These are phyloP conservation scores for Phialocephala sp. DNA, from an alignment of 2,329 filamentous ascomycete genomes.

Conservation along the genomic window DNA sequence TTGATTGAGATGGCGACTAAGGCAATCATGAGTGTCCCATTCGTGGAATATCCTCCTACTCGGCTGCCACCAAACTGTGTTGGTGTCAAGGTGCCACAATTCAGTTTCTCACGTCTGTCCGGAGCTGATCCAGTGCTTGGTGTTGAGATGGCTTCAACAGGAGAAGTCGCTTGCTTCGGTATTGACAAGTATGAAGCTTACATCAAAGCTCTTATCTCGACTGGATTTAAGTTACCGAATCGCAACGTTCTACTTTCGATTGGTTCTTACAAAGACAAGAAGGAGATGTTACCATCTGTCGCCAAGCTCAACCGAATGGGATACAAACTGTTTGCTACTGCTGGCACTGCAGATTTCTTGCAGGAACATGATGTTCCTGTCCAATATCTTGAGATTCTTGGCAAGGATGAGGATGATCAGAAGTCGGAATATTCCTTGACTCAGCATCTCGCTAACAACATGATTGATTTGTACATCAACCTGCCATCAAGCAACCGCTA, in stretches of 20 bases:
- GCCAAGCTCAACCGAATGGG: conserved; percentile 88
- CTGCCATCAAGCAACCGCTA: conserved; percentile 98
- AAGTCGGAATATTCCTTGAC: conserved; percentile 97
- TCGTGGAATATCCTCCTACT: conserved; percentile 80
- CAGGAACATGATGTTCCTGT: conserved; percentile 91
- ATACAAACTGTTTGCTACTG: conserved; percentile 94
- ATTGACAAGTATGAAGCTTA: conserved; percentile 97
- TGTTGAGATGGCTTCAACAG: conserved; percentile 99
- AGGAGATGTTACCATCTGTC: conserved; percentile 94
- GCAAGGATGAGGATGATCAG: conserved; percentile 78
- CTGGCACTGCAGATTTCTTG: conserved; percentile 95
- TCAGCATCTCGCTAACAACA: conserved; percentile 95
- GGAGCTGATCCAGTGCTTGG: conserved; percentile 95
- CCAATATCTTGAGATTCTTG: conserved; percentile 90
- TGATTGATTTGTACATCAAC: conserved; percentile 99
- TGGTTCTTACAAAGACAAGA: conserved; percentile 96
- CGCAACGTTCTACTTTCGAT: conserved; percentile 95
- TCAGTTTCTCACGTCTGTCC: conserved; percentile 96
- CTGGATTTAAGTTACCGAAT: conserved; percentile 94
- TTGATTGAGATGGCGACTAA: conserved; percentile 98
- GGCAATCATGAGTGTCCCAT: conserved; percentile 86
- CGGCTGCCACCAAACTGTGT: conserved; percentile 82
- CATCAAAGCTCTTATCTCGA: conserved; percentile 92
- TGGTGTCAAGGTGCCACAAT: conserved; percentile 97
- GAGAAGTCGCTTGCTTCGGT: conserved; percentile 96